A percentile compares a stretch with the other conserved stretches of the same genome.
phyloP scores from a whole-genome alignment of 2,329 filamentous ascomycete genomes.

The Cladosporium sp. region DNA sequence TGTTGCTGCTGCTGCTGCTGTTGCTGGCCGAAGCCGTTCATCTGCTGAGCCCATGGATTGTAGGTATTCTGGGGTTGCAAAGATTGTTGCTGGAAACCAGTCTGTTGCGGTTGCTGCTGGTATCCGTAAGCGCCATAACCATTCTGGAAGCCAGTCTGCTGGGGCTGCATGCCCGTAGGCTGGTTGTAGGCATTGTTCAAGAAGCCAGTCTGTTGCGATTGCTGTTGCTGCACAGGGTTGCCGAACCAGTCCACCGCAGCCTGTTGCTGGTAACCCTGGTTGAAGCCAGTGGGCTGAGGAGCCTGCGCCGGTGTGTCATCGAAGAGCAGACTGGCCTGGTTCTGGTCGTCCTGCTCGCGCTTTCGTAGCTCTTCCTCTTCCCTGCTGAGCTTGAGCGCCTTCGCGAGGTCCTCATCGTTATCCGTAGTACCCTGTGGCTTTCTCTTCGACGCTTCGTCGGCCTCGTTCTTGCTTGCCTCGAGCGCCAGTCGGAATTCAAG shows the following conservation, averaged over 20 bases:
- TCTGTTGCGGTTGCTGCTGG: slow-evolving; percentile 61
- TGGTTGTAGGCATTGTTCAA: slow-evolving; percentile 71
- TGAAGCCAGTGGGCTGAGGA: slow-evolving; percentile 79
- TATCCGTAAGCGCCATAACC: slow-evolving; percentile 66
- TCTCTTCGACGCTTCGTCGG: slow-evolving; percentile 84
- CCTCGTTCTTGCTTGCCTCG: slow-evolving; percentile 92
- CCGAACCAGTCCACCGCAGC: slow-evolving; percentile 96
- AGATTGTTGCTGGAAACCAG: slow-evolving; percentile 58
- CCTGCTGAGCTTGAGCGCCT: slow-evolving; percentile 91
- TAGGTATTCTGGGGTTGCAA: slow-evolving; percentile 63
- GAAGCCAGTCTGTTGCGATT: slow-evolving; percentile 59
- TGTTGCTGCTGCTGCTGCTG: slow-evolving; percentile 53
- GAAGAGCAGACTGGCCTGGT: slow-evolving; percentile 77
- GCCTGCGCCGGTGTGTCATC: slow-evolving; percentile 69
- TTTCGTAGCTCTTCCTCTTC: slow-evolving; percentile 88
- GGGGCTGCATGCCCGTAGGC: slow-evolving; percentile 68
- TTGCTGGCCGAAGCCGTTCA: slow-evolving; percentile 60
- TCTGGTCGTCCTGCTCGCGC: slow-evolving; percentile 82
- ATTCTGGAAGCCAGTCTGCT: slow-evolving; percentile 67
- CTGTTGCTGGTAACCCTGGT: slow-evolving; percentile 97
- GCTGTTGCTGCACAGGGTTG: slow-evolving; percentile 74
- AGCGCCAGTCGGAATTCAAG: slow-evolving; percentile 86
- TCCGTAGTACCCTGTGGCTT: slow-evolving; percentile 53
- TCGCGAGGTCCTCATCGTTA: slow-evolving; percentile 86
- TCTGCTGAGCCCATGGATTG: slow-evolving; percentile 43